Conservation (phyloP, 441 rosid species). For the Arabidopsis hybrid region DNA sequence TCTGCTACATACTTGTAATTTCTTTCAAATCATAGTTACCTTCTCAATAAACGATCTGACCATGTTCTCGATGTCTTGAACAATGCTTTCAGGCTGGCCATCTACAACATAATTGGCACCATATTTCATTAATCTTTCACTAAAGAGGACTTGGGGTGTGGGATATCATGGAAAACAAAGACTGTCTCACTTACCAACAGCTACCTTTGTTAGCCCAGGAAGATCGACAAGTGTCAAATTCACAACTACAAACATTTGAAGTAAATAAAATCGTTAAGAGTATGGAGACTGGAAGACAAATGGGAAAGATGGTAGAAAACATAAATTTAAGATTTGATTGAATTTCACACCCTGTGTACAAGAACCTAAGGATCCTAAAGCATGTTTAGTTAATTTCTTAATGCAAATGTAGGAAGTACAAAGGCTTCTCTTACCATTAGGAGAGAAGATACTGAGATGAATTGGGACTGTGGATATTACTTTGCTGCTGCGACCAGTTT, state of each 20-base stretch:
- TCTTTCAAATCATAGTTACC: slow-evolving; percentile 53
- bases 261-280: neutral
- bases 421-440: slow-evolving; percentile 71
- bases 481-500: slow-evolving; percentile 85
- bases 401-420: neutral
- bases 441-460: slow-evolving; percentile 90
- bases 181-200: slow-evolving; percentile 65
- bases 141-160: slow-evolving; percentile 15
- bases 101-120: slow-evolving; percentile 51
- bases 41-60: slow-evolving; percentile 86
- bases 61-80: slow-evolving; percentile 91
- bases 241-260: slow-evolving; percentile 65
- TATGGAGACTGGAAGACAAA: slow-evolving; percentile 7
- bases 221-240: slow-evolving; percentile 95
- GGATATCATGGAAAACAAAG: slow-evolving; percentile 23
- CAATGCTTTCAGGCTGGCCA: slow-evolving; percentile 90
- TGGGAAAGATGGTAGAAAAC: neutral
- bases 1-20: neutral
- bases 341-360: slow-evolving; percentile 1
- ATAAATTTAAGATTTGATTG: neutral
- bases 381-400: neutral
- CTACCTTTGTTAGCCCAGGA: slow-evolving; percentile 97
- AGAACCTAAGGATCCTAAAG: neutral
- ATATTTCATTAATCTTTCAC: slow-evolving; percentile 23
- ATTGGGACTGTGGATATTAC: slow-evolving; percentile 87